Base-by-base conservation (phyloP, 352 stramenopile species). In the Pythium chondricola region DNA sequence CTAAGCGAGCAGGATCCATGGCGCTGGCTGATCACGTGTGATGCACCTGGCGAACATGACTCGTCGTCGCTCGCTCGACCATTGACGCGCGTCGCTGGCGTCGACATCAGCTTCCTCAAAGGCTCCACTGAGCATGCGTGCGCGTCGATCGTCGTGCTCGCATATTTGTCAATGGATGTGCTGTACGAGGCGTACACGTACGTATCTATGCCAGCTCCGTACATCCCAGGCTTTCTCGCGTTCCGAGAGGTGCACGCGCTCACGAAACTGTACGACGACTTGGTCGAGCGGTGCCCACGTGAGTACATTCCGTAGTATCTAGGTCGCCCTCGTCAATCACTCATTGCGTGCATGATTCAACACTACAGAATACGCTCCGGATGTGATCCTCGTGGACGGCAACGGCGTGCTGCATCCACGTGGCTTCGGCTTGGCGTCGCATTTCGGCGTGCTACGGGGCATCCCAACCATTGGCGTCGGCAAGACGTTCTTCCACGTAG, bases 301-400 rank as follows among this genome's bases (percentile, higher is more conserved):
- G 27, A 16, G 49, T n/a, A 26, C 8, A 30, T 35, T 7, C 31
- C 18, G 16, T 22, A 43, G 27, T 17, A 37, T 41, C 44, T 48
- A 20, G 32, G 13, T 18, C 18, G 20, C 21, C 7, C 10, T 27
- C 9, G 24, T 20, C 32, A 48, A n/a, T 32, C 30, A 30, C 24
- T 48, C 41, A 25, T 17, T 37, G 17, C 17, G 4, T 46, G 21
- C 20, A 6, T 44, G 18, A 17, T 30, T 5, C 37, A 6, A n/a
- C n/a, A n/a, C n/a, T 43, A 26, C 46, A 85, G 79, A 87, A 31
- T 48, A 83, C 17, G 63, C 73, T 24, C 93, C 94, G 18, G 68
- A 95, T 30, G 72, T 97, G 24, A 88, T 90, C 26, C 65, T 98
- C 14, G 93, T 98, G 3, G 95, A 98, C 62, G 95, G 95, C 18